Base-by-base conservation (phyloP, 768 basidiomycete genomes). In the Lactifluus hygrophoroides region DNA sequence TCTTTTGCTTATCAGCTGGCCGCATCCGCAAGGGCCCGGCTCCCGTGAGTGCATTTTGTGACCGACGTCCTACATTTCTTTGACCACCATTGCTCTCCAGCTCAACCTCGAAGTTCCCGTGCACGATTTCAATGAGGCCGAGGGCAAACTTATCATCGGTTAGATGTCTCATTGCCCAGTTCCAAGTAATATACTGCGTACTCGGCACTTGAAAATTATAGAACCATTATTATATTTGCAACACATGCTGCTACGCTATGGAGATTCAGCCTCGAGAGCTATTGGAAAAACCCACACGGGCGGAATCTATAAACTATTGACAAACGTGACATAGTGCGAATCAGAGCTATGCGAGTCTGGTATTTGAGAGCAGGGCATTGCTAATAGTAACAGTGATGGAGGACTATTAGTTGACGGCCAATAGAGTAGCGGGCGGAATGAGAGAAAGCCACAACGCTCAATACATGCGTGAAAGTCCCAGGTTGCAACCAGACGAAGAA, bases 1-100 rank as follows among this genome's bases (percentile, higher is more conserved):
- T 51, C 44, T 44, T 66, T 66, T 58, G 64, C 57, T 27, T 60
- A 16, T 49, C 30, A 92, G 90, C 94, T 69, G 95, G 95, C 63
- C 93, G 95, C 72, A 84, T 87, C 67, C 88, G 95, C 71, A 91
- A 94, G 72, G 95, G 95, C 45, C 95, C 95, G 68, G 95, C 95
- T 71, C 95, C 95, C 64, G 88, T 90, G 73, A 77, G 87, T 75
- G 32, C 14, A 27, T 38, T 25, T 30, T 45, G 16, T 21, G 42
- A 5, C n/a, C 19, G 2, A n/a, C 38, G 32, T 6, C 16, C 34
- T 42, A 40, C 44, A 27, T 3, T 10, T n/a, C 34, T 56, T 53
- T 56, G 48, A 55, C 54, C 62, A 3, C 67, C 50, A 53, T 48
- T 47, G 55, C 34, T 32, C 60, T 60, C 5, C 55, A 91, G 87